These are phyloP conservation scores for Yamadazyma dendronema DNA, from an alignment of 1,139 yeast genomes.

Conservation along the genomic window DNA sequence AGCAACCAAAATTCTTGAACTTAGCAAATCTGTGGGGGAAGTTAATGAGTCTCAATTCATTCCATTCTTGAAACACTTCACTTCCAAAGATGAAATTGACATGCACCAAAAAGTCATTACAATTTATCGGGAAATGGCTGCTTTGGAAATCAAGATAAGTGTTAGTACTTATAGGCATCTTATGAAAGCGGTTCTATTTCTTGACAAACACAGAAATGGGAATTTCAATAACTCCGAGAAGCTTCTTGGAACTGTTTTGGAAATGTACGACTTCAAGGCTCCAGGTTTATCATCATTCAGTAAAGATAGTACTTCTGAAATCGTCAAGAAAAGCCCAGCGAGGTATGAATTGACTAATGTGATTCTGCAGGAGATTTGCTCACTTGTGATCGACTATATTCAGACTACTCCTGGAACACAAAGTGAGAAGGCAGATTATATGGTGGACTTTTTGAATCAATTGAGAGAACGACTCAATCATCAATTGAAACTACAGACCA, in stretches of 20 bases:
- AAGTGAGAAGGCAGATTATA: slow-evolving; percentile 21
- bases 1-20: slow-evolving; percentile 17
- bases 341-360: slow-evolving; percentile 2
- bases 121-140: slow-evolving; percentile 42
- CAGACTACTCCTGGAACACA: slow-evolving; percentile 16
- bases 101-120: slow-evolving; percentile 28
- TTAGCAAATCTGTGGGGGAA: slow-evolving; percentile 15
- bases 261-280: slow-evolving; percentile 26
- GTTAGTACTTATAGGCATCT: slow-evolving; percentile 40
- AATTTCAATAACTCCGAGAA: slow-evolving; percentile 26
- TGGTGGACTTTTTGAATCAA: slow-evolving; percentile 30
- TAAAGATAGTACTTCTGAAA: not conserved
- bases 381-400: slow-evolving; percentile 26
- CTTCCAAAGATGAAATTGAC: slow-evolving; percentile 5
- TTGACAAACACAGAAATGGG: slow-evolving; percentile 29
- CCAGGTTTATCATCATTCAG: slow-evolving; percentile 1
- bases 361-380: slow-evolving; percentile 22
- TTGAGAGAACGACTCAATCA: slow-evolving; percentile 23
- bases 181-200: slow-evolving; percentile 40
- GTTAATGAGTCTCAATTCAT: slow-evolving; percentile 26
- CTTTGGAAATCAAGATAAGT: slow-evolving; percentile 27
- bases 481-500: slow-evolving; percentile 23
- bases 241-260: slow-evolving; percentile 32
- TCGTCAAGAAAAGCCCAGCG: not conserved
- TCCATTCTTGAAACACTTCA: slow-evolving; percentile 30